Percentiles rank a stretch among this genome's conserved stretches.
phyloP scores from a whole-genome alignment of 2,329 filamentous ascomycete genomes.

The Ampelomyces quisqualis region DNA sequence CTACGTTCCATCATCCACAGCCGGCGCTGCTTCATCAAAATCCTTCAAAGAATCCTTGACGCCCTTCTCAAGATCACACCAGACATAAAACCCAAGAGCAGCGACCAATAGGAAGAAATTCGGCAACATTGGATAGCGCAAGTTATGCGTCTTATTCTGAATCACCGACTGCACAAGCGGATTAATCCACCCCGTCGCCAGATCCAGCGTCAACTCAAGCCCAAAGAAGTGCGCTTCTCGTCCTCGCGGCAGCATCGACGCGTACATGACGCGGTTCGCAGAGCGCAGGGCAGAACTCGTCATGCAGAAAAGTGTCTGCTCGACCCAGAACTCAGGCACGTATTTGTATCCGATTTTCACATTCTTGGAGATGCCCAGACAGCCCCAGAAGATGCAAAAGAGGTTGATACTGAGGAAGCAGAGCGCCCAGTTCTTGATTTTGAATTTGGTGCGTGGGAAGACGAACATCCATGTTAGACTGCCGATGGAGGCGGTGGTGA shows the following conservation, averaged over 20 bases:
- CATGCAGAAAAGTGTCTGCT: slow-evolving; percentile 7
- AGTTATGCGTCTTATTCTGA: slow-evolving; percentile 5
- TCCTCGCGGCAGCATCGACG: slow-evolving; percentile 4
- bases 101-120: slow-evolving; percentile 6
- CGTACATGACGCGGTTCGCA: slow-evolving; percentile 6
- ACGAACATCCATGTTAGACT: slow-evolving; percentile 17
- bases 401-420: slow-evolving; percentile 5
- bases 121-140: slow-evolving; percentile 6
- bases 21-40: slow-evolving; percentile 6
- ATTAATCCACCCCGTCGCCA: slow-evolving; percentile 7
- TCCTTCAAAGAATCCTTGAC: slow-evolving; percentile 3
- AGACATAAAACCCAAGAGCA: slow-evolving; percentile 5
- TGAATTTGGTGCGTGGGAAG: slow-evolving; percentile 11
- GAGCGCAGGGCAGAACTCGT: slow-evolving; percentile 4
- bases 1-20: background rate
- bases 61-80: slow-evolving; percentile 8
- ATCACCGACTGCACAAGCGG: slow-evolving; percentile 5
- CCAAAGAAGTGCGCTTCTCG: slow-evolving; percentile 8
- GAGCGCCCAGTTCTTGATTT: slow-evolving; percentile 8
- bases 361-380: slow-evolving; percentile 5
- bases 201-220: slow-evolving; percentile 6
- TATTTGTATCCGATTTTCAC: slow-evolving; percentile 9
- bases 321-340: slow-evolving; percentile 5
- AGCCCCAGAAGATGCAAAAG: slow-evolving; percentile 7
- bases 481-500: slow-evolving; percentile 16